Base-by-base conservation (phyloP, 2,329 filamentous ascomycete species). In the Pezicula carpinea region DNA sequence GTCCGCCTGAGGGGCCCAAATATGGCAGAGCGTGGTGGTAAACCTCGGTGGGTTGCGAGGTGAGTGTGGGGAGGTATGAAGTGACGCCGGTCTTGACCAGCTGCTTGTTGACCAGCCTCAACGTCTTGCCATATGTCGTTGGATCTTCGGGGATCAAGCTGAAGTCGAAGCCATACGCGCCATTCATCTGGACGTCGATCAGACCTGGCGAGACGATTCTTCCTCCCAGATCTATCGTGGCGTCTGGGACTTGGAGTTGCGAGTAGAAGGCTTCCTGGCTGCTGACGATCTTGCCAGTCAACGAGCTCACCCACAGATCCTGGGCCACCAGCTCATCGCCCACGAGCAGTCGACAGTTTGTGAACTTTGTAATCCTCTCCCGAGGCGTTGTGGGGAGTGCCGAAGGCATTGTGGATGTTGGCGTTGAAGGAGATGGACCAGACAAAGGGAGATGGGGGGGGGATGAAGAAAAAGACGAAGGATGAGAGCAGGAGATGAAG, bases 81-180 rank as follows among this genome's bases (percentile, higher is more conserved):
- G 90, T 96, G 35, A 96, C 89, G 40, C 91, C 90, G 1, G 87
- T 95, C 57, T 79, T 70, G 23, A 90, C 76, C 44, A 96, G 73
- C 23, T 78, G 75, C 54, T 73, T 79, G 66, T 93, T 93, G 51
- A 92, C 75, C 48, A 81, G 73, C 53, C 74, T 74, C 42, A 96
- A 70, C n/a, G 80, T 82, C 64, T 88, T 85, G 48, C 79, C 78
- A 59, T 95, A 96, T 43, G 77, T 74, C 23, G 74, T 69, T 67
- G 78, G 80, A 59, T 85, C 80, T 14, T 83, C 66, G n/a, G 87
- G 80, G 8, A 89, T 74, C 1, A 82, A 81, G 3, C 89, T 93
- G 66, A 95, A 96, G 71, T 96, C 92, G 73, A 96, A 95, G 47
- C 90, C 90, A 60, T 90, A 92, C 8, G 87, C 90, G 40, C 91